A percentile compares a stretch with the other conserved stretches of the same genome.
phyloP scores from a whole-genome alignment of 352 stramenopile genomes.

The Hyaloperonospora arabidopsidis region DNA sequence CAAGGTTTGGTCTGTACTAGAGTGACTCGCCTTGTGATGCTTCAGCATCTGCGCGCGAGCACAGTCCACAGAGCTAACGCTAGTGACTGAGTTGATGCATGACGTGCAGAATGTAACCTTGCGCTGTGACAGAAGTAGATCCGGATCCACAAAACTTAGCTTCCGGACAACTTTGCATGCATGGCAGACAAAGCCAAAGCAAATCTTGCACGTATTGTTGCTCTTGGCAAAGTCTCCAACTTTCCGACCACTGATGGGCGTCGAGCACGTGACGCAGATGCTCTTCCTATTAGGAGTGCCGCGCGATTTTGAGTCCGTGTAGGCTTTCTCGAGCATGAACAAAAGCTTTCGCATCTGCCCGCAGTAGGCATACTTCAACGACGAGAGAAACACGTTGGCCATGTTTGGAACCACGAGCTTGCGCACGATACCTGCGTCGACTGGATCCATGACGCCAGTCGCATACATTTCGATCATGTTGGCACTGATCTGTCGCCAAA shows the following conservation, averaged over 20 bases:
- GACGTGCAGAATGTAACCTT: constrained; percentile 29
- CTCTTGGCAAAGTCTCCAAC: constrained; percentile 23
- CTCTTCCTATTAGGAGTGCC: constrained; percentile 20
- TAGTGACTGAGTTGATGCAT: constrained; percentile 21
- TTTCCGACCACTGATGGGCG: constrained; percentile 12
- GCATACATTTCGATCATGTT: constrained; percentile 32
- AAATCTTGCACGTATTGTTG: constrained; percentile 22
- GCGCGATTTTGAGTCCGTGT: constrained; percentile 17
- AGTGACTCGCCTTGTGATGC: constrained; percentile 10
- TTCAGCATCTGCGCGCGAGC: constrained; percentile 21
- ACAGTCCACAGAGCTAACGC: constrained; percentile 19
- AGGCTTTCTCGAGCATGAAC: constrained; percentile 22
- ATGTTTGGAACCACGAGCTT: constrained; percentile 19
- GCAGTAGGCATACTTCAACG: constrained; percentile 20
- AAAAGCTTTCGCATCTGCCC: constrained; percentile 27
- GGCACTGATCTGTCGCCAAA: constrained; percentile 36
- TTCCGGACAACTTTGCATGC: constrained; percentile 22
- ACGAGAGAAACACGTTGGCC: constrained; percentile 17
- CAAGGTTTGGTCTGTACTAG: constrained; percentile 8
- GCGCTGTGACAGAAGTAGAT: constrained; percentile 22
- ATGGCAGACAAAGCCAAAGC: constrained; percentile 24
- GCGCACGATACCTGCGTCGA: constrained; percentile 21
- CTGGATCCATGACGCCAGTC: constrained; percentile 13
- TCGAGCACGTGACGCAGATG: constrained; percentile 25
- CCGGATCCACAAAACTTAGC: constrained; percentile 30